Evolutionary conservation across 2,329 filamentous ascomycete genomes (phyloP).

Genomic region (Colletotrichum zoysiae): DNA sequence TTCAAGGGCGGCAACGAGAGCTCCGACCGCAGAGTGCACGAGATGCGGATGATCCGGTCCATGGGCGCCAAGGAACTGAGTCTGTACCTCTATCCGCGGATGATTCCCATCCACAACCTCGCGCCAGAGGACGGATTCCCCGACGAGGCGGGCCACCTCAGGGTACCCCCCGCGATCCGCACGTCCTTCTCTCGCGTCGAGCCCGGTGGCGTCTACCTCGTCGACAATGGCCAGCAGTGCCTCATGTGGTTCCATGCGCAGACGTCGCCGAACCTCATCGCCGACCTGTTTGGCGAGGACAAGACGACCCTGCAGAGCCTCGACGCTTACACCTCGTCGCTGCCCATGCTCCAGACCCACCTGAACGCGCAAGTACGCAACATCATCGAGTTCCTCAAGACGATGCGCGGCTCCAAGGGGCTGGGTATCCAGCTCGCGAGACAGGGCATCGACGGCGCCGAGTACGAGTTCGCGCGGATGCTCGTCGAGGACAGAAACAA

Average conservation of each 20-base stretch:
- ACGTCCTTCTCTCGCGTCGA: constrained; percentile 90
- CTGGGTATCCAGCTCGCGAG: constrained; percentile 90
- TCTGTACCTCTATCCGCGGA: constrained; percentile 93
- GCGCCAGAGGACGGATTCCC: constrained; percentile 90
- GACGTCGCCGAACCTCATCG: constrained; percentile 90
- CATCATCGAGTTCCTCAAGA: constrained; percentile 86
- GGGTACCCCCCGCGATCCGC: constrained; percentile 83
- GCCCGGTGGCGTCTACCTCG: constrained; percentile 91
- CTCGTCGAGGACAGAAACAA: constrained; percentile 96
- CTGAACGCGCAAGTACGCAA: constrained; percentile 96
- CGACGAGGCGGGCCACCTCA: constrained; percentile 90
- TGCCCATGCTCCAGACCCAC: constrained; percentile 90
- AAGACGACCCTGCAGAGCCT: constrained; percentile 78
- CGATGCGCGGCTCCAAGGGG: constrained; percentile 86
- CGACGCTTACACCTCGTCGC: constrained; percentile 82
- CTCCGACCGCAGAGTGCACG: constrained; percentile 89
- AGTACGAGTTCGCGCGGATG: constrained; percentile 94
- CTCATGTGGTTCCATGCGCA: constrained; percentile 93
- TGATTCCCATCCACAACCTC: constrained; percentile 92
- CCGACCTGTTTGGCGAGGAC: constrained; percentile 88
- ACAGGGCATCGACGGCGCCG: constrained; percentile 92
- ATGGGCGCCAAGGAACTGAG: constrained; percentile 90
- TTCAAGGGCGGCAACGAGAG: constrained; percentile 95
- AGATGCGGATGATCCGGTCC: constrained; percentile 88
- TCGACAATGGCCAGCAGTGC: constrained; percentile 94